Conservation (phyloP, 306 rosid species). For the Quercus suber region DNA sequence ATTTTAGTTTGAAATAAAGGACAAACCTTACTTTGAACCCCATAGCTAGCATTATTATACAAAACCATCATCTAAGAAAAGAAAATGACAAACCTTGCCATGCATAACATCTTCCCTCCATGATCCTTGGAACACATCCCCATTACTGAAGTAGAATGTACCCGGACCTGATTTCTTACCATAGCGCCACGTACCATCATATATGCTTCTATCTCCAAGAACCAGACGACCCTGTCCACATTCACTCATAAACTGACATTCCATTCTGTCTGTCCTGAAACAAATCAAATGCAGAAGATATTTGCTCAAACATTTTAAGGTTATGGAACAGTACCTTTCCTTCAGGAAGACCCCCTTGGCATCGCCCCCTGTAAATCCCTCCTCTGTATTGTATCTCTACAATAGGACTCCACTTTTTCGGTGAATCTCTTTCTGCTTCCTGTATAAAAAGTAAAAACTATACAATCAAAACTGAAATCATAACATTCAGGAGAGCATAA, state of each 20-base stretch:
- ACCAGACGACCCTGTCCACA: conserved; percentile 73
- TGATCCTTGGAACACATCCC: conserved; percentile 94
- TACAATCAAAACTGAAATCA: conserved; percentile 19
- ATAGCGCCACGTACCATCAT: conserved; percentile 87
- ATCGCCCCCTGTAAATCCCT: conserved; percentile 80
- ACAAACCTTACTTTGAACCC: not conserved
- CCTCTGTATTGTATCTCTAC: conserved; percentile 92
- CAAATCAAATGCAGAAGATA: not conserved
- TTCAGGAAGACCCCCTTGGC: conserved; percentile 98
- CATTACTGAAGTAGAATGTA: conserved; percentile 80
- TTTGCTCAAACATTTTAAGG: not conserved
- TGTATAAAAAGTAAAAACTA: conserved; percentile 28
- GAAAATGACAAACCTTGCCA: conserved; percentile 70
- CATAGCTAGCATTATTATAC: not conserved
- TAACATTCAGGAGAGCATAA: conserved; percentile 1
- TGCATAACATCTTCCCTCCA: conserved; percentile 99
- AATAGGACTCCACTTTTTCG: conserved; percentile 82
- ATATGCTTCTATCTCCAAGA: conserved; percentile 81
- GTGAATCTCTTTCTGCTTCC: conserved; percentile 92
- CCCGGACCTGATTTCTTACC: conserved; percentile 94
- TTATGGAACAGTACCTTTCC: conserved; percentile 62
- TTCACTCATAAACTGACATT: conserved; percentile 17
- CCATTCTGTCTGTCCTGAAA: not conserved
- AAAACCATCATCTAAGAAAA: not conserved
- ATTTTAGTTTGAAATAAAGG: not conserved